Conservation (phyloP, 2,329 filamentous ascomycete genomes). For the Pseudocercospora ulei region DNA sequence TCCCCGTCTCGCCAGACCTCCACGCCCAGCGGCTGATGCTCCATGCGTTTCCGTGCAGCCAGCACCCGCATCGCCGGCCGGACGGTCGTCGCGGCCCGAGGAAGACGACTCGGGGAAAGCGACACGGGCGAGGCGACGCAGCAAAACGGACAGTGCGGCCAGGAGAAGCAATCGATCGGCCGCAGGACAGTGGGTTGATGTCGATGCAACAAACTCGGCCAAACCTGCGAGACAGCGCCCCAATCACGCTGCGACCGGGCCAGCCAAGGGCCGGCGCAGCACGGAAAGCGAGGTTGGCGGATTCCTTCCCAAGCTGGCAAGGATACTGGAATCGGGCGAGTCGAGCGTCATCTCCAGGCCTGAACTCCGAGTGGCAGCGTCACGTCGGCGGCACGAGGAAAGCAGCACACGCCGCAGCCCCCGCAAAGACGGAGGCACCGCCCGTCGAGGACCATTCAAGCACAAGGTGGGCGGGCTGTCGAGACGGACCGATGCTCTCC, state of each 20-base stretch:
- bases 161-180: constrained; percentile 21
- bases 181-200: constrained; percentile 27
- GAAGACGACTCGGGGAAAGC: constrained; percentile 17
- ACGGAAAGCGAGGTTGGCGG: constrained; percentile 23
- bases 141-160: constrained; percentile 19
- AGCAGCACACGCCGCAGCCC: constrained; percentile 14
- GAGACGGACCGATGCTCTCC: constrained; percentile 26
- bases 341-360: constrained; percentile 18
- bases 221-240: constrained; percentile 17
- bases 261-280: constrained; percentile 17
- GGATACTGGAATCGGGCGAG: constrained; percentile 37
- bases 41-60: constrained; percentile 20
- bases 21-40: constrained; percentile 20
- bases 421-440: constrained; percentile 18
- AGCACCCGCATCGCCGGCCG: constrained; percentile 15
- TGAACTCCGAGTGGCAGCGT: constrained; percentile 16
- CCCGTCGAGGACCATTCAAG: constrained; percentile 27
- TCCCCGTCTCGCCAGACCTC: constrained; percentile 15
- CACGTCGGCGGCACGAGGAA: constrained; percentile 17
- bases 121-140: constrained; percentile 22
- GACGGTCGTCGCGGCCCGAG: constrained; percentile 20
- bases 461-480: constrained; percentile 32
- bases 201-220: constrained; percentile 19
- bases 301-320: constrained; percentile 37
- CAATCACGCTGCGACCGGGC: constrained; percentile 12